These are phyloP conservation scores for Canna indica DNA, from an alignment of 176 grass and related monocot genomes.

Conservation along the genomic window DNA sequence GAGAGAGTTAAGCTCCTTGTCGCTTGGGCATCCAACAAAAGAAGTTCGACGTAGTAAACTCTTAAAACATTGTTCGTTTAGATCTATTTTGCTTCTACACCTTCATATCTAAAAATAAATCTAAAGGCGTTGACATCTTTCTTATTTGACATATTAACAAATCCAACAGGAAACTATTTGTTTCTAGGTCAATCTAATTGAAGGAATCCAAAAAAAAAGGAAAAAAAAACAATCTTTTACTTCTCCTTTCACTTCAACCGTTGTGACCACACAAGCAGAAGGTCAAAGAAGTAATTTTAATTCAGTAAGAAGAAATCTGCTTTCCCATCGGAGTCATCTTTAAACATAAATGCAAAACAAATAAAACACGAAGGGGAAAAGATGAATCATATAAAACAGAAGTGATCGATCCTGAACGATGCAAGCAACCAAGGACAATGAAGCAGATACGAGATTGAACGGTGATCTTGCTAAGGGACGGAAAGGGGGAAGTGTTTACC, in stretches of 20 bases:
- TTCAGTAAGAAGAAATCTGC: neutral
- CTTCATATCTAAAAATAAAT: neutral
- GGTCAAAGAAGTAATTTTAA: neutral
- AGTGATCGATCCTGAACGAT: neutral
- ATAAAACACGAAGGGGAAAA: neutral
- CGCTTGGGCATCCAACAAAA: neutral
- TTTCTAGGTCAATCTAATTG: neutral
- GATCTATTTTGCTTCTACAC: neutral
- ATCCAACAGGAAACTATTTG: neutral
- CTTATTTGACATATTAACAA: neutral
- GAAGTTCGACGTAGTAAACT: neutral
- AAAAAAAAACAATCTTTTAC: neutral
- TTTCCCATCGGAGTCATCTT: neutral
- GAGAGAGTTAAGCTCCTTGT: neutral
- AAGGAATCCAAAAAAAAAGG: neutral
- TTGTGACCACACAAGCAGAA: neutral
- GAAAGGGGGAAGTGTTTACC: neutral
- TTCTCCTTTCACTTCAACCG: neutral
- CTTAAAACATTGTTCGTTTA: neutral
- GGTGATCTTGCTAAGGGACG: neutral
- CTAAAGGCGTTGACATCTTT: neutral
- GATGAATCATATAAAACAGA: neutral
- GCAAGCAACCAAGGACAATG: neutral
- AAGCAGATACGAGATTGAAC: neutral
- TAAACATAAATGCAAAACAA: neutral